Percentiles rank a stretch among this genome's conserved stretches.
These are phyloP conservation scores for Apiotrichum porosum DNA, from an alignment of 1,284 basidiomycete genomes.

Conservation along the genomic window DNA sequence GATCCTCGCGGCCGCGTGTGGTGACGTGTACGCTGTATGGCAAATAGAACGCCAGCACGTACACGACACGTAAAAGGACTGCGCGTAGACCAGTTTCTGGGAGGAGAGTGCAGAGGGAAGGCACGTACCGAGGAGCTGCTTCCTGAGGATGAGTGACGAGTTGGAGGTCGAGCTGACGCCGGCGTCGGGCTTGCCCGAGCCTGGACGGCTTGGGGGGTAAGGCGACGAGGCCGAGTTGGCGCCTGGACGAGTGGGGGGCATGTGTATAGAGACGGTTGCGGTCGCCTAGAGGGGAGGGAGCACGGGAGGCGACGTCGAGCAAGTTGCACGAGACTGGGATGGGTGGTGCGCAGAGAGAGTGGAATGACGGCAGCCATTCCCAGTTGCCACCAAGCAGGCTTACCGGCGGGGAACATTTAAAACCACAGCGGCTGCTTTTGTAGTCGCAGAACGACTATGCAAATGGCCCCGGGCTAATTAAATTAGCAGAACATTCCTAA, in stretches of 20 bases:
- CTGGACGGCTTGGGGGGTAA: conserved; percentile 35
- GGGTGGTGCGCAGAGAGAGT: neutral
- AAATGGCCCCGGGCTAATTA: too few relatives aligned
- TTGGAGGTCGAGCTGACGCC: conserved; percentile 28
- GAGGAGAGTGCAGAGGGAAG: too few relatives aligned
- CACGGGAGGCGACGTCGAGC: neutral
- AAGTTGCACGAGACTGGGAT: neutral
- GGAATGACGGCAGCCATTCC: neutral
- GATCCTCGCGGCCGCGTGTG: too few relatives aligned
- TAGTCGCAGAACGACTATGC: too few relatives aligned
- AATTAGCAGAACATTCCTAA: too few relatives aligned
- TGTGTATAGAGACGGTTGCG: conserved; percentile 8
- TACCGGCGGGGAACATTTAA: too few relatives aligned
- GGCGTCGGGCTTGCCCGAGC: conserved; percentile 33
- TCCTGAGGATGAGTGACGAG: conserved; percentile 61
- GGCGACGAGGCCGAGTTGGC: conserved; percentile 22
- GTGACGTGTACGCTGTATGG: too few relatives aligned
- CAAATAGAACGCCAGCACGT: too few relatives aligned
- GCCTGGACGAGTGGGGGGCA: conserved; percentile 28
- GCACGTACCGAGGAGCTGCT: conserved; percentile 60
- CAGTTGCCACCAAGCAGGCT: too few relatives aligned
- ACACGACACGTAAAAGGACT: too few relatives aligned
- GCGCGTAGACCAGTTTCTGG: too few relatives aligned
- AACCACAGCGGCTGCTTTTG: too few relatives aligned
- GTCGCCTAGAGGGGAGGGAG: neutral